These are phyloP conservation scores for Trametes coccinea DNA, from an alignment of 768 basidiomycete genomes.

Conservation along the genomic window DNA sequence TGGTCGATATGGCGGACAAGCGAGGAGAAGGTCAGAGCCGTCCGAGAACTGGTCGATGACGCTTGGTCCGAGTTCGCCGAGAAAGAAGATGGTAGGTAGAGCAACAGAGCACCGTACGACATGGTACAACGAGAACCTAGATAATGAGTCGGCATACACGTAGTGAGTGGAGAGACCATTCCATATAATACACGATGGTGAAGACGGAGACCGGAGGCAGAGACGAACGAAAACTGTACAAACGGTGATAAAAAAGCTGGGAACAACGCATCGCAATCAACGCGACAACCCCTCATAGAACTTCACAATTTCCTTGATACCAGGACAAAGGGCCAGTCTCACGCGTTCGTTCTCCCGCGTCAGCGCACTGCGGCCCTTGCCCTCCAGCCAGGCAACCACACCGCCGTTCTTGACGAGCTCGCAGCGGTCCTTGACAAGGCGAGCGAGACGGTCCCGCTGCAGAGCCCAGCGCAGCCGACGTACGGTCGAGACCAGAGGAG, in stretches of 20 bases:
- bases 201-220: background rate
- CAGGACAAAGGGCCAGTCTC: slow-evolving; percentile 67
- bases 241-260: too few species aligned
- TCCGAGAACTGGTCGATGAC: slow-evolving; percentile 49
- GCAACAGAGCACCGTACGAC: too few species aligned
- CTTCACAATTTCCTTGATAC: slow-evolving; percentile 54
- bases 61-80: slow-evolving; percentile 21
- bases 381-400: slow-evolving; percentile 58
- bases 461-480: slow-evolving; percentile 72
- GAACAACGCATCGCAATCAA: background rate
- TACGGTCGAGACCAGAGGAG: slow-evolving; percentile 62
- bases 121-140: too few species aligned
- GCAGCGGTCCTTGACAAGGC: slow-evolving; percentile 49
- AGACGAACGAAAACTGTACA: too few species aligned
- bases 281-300: slow-evolving; percentile 54
- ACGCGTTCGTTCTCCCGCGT: slow-evolving; percentile 60
- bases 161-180: background rate
- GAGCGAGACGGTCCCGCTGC: slow-evolving; percentile 61
- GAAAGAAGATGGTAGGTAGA: too few species aligned
- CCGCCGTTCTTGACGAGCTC: slow-evolving; percentile 38
- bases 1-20: slow-evolving; percentile 73
- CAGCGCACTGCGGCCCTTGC: slow-evolving; percentile 49
- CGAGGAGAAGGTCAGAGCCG: slow-evolving; percentile 49
- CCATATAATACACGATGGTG: background rate
- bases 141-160: too few species aligned